Percentiles rank a stretch among this genome's conserved stretches.
Evolutionary conservation across 2,329 filamentous ascomycete genomes (phyloP).

Genomic region (Cercospora sesami): DNA sequence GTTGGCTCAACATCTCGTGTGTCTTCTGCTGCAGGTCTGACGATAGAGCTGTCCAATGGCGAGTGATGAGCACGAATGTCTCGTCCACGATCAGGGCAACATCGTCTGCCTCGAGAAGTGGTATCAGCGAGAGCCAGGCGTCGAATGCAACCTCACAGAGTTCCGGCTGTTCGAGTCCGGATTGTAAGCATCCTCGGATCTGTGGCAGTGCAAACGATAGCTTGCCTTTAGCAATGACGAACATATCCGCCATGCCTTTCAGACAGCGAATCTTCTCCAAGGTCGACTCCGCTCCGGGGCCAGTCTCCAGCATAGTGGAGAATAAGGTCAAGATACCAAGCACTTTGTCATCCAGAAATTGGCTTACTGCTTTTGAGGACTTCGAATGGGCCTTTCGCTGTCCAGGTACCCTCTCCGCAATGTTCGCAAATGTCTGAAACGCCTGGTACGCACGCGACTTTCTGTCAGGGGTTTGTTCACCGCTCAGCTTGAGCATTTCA

Average conservation of each 20-base stretch:
- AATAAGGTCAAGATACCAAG: conserved; percentile 84
- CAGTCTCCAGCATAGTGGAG: conserved; percentile 68
- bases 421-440: conserved; percentile 47
- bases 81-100: conserved; percentile 79
- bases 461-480: conserved; percentile 61
- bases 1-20: conserved; percentile 61
- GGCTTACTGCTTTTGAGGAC: conserved; percentile 61
- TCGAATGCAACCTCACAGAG: conserved; percentile 78
- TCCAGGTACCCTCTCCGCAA: conserved; percentile 52
- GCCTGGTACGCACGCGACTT: conserved; percentile 47
- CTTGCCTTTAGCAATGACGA: conserved; percentile 70
- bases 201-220: conserved; percentile 82
- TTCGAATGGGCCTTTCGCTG: conserved; percentile 49
- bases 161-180: conserved; percentile 71
- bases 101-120: conserved; percentile 73
- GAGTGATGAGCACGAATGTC: conserved; percentile 81
- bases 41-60: conserved; percentile 73
- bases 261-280: conserved; percentile 74
- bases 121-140: conserved; percentile 80
- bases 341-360: conserved; percentile 79
- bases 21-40: conserved; percentile 60
- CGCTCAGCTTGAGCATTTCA: conserved; percentile 78
- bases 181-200: conserved; percentile 89
- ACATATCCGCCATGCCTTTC: conserved; percentile 83
- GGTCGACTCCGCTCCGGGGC: conserved; percentile 20